Evolutionary conservation across 352 stramenopile genomes (phyloP).

Genomic region (Phytophthora cajani): DNA sequence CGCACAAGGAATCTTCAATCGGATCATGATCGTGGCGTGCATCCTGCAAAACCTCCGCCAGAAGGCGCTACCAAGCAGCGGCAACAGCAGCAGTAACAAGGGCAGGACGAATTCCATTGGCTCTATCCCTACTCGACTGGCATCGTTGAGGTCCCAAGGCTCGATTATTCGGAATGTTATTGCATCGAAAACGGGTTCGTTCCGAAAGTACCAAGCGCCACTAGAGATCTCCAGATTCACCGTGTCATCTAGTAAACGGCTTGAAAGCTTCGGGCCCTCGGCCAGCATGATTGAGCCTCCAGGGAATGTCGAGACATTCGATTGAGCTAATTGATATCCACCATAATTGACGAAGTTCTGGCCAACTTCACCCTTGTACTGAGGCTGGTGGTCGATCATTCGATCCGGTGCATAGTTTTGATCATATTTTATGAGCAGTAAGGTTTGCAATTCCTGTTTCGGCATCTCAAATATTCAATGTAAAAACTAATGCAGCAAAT

Average conservation of each 20-base stretch:
- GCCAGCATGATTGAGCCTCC: not conserved
- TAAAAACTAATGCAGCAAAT: not conserved
- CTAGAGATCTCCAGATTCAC: not conserved
- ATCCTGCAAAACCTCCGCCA: not conserved
- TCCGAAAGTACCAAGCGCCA: not conserved
- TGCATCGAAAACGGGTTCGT: not conserved
- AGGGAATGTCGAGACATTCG: not conserved
- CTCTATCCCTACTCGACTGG: not conserved
- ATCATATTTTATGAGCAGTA: conserved; percentile 21
- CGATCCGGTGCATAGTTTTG: conserved; percentile 3
- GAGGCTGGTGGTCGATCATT: conserved; percentile 25
- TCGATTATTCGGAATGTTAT: not conserved
- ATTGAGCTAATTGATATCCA: not conserved
- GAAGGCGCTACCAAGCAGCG: not conserved
- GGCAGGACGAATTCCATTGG: not conserved
- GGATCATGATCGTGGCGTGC: not conserved
- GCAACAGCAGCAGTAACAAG: not conserved
- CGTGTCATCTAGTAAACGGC: not conserved
- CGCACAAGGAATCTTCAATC: not conserved
- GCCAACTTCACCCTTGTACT: conserved; percentile 10
- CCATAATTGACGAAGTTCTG: no score
- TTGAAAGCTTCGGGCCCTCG: not conserved
- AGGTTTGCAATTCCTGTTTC: no score
- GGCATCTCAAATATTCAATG: no score
- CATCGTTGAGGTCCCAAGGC: not conserved